These are phyloP conservation scores for Fraxinus dipetala DNA, from an alignment of 305 asterid genomes.

Conservation along the genomic window DNA sequence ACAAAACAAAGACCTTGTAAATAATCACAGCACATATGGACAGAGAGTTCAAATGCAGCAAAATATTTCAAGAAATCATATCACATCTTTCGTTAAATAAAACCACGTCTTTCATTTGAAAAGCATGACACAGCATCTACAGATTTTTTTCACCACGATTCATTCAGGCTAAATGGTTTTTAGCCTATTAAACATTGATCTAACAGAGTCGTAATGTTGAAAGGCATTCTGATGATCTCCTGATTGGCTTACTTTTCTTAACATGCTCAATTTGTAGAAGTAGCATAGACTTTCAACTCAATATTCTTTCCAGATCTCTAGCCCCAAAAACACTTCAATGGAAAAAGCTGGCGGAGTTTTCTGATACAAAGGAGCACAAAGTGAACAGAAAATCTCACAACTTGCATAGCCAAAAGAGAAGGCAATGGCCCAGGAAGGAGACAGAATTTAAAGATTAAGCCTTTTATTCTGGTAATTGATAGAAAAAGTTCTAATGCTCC, in stretches of 20 bases:
- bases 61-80: slow-evolving; percentile 9
- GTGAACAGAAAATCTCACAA: neutral
- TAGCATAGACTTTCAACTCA: neutral
- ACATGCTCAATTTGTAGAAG: neutral
- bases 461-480: neutral
- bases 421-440: neutral
- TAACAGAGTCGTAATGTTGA: neutral
- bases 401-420: neutral
- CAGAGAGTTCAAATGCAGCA: neutral
- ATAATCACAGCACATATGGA: neutral
- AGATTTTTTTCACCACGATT: neutral
- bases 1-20: neutral
- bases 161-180: slow-evolving; percentile 2
- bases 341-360: neutral
- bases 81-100: neutral
- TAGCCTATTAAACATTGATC: neutral
- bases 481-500: neutral
- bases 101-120: slow-evolving; percentile 8
- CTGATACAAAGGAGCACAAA: neutral
- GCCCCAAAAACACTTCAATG: neutral
- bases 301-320: neutral
- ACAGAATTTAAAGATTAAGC: neutral
- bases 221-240: neutral
- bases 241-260: neutral
- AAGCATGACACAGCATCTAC: slow-evolving; percentile 6